phyloP scores from a whole-genome alignment of 495 filamentous ascomycete species.

The Penicillium herquei region DNA sequence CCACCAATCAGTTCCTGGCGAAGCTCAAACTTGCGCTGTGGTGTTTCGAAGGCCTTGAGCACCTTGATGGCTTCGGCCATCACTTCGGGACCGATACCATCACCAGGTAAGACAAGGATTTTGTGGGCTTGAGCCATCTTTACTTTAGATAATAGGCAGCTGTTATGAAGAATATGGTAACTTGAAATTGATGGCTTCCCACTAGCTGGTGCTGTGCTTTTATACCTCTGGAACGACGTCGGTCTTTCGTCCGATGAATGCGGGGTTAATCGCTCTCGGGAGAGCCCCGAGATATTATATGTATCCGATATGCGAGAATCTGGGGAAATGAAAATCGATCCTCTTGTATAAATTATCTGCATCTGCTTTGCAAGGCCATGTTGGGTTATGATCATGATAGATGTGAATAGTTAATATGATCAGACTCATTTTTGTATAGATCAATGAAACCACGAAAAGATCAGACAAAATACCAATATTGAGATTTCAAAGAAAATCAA shows the following conservation, averaged over 20 bases:
- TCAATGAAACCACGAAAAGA: no score
- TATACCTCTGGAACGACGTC: conserved; percentile 1
- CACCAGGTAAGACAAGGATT: conserved; percentile 53
- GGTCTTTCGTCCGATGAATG: conserved; percentile 23
- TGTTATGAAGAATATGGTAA: background rate
- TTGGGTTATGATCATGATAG: no score
- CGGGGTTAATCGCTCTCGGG: conserved; percentile 19
- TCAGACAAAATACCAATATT: no score
- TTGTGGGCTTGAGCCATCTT: conserved; percentile 33
- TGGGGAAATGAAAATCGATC: no score
- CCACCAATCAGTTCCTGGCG: conserved; percentile 49
- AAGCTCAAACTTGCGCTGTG: conserved; percentile 37
- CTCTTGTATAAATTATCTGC: no score
- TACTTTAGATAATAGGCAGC: background rate
- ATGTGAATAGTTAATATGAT: no score
- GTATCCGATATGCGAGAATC: conserved; percentile 5
- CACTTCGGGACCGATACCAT: conserved; percentile 56
- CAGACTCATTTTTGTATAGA: no score
- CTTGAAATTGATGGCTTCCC: background rate
- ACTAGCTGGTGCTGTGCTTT: background rate
- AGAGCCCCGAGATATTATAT: conserved; percentile 10
- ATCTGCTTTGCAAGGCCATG: no score
- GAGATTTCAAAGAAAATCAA: no score
- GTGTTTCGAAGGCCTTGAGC: conserved; percentile 44
- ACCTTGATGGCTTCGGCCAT: conserved; percentile 53